Conservation (phyloP, 2,329 filamentous ascomycete species). For the Verticillium zaregamsianum region DNA sequence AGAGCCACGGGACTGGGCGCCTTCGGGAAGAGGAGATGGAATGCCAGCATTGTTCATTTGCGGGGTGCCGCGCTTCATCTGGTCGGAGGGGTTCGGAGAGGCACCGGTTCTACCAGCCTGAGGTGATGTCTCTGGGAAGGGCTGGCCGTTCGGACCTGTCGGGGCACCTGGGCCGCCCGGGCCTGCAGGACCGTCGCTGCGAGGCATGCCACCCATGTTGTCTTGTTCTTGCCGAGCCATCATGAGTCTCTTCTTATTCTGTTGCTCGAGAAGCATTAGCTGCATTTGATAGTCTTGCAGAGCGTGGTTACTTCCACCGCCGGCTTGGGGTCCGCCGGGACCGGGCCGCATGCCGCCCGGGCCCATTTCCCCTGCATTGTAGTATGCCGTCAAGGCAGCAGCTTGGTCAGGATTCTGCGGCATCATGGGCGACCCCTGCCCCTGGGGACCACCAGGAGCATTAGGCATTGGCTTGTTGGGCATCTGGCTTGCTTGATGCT, state of each 20-base stretch:
- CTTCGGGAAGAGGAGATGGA: slow-evolving; percentile 69
- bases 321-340: slow-evolving; percentile 41
- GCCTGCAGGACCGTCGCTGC: slow-evolving; percentile 46
- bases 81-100: slow-evolving; percentile 72
- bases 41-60: slow-evolving; percentile 67
- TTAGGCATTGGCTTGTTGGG: slow-evolving; percentile 77
- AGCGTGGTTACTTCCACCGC: slow-evolving; percentile 67
- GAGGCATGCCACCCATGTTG: slow-evolving; percentile 42
- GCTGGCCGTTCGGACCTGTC: slow-evolving; percentile 54
- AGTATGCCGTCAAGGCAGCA: slow-evolving; percentile 51
- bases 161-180: slow-evolving; percentile 51
- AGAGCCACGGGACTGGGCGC: slow-evolving; percentile 60
- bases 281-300: slow-evolving; percentile 89
- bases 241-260: slow-evolving; percentile 81
- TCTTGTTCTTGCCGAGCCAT: slow-evolving; percentile 82
- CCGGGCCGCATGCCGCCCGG: slow-evolving; percentile 56
- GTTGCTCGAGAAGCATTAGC: slow-evolving; percentile 79
- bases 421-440: slow-evolving; percentile 82
- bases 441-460: slow-evolving; percentile 63
- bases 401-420: slow-evolving; percentile 63
- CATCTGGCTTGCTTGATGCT: slow-evolving; percentile 78
- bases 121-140: slow-evolving; percentile 66
- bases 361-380: slow-evolving; percentile 59
- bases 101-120: slow-evolving; percentile 64
- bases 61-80: slow-evolving; percentile 74